These are phyloP conservation scores for Aspergillus hiratsukae DNA, from an alignment of 2,329 filamentous ascomycete species.

Conservation along the genomic window DNA sequence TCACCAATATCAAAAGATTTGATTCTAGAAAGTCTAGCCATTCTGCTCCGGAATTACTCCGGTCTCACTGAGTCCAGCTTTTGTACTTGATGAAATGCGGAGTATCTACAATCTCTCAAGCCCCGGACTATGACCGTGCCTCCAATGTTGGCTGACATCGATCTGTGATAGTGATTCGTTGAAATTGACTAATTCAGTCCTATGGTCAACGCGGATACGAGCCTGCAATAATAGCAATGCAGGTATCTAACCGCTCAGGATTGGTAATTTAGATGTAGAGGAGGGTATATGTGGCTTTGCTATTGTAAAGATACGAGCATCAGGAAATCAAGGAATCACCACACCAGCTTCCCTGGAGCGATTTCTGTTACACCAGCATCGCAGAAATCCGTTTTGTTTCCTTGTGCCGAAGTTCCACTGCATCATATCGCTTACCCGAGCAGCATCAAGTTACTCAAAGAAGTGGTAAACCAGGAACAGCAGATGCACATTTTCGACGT, in stretches of 20 bases:
- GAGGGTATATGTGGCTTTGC: not conserved
- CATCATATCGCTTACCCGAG: not conserved
- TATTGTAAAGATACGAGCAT: too few species aligned
- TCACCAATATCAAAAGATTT: not conserved
- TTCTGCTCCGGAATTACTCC: not conserved
- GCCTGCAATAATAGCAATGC: too few species aligned
- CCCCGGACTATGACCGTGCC: not conserved
- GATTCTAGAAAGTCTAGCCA: not conserved
- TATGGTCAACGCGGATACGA: not conserved
- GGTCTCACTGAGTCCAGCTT: too few species aligned
- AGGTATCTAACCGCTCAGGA: too few species aligned
- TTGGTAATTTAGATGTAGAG: too few species aligned
- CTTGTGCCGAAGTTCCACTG: not conserved
- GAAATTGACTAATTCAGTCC: not conserved
- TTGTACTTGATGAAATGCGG: too few species aligned
- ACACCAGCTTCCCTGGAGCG: not conserved
- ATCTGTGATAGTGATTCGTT: not conserved
- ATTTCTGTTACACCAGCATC: not conserved
- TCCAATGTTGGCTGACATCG: too few species aligned
- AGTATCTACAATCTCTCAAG: not conserved
- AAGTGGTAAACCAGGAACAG: not conserved
- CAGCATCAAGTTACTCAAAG: not conserved
- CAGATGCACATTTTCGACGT: not conserved
- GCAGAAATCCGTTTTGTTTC: not conserved
- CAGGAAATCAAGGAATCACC: not conserved